Percentiles rank a stretch among this genome's conserved stretches.
Conservation (phyloP, 345 rosid genomes). For the Eucalyptus polyanthemos region DNA sequence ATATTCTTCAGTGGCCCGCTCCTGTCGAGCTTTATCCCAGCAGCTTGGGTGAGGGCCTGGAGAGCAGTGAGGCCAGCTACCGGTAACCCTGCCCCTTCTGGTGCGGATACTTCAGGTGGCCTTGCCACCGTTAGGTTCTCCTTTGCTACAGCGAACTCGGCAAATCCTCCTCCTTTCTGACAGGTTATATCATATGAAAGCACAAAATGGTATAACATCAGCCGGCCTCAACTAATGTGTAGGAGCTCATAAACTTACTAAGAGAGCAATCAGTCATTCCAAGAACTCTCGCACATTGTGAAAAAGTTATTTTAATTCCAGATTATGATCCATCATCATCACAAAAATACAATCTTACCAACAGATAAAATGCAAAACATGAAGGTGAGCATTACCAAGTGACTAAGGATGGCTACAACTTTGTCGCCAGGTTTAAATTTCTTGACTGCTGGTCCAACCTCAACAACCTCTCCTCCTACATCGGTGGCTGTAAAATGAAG, state of each 20-base stretch:
- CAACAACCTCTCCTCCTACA: slow-evolving; percentile 22
- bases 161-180: slow-evolving; percentile 45
- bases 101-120: slow-evolving; percentile 57
- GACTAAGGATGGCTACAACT: slow-evolving; percentile 13
- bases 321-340: neutral
- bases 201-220: neutral
- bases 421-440: slow-evolving; percentile 17
- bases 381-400: neutral
- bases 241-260: neutral
- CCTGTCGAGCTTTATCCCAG: slow-evolving; percentile 59
- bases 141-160: slow-evolving; percentile 54
- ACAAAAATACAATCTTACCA: neutral
- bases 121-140: slow-evolving; percentile 40
- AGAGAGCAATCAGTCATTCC: neutral
- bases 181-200: neutral
- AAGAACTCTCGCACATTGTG: neutral
- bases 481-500: slow-evolving; percentile 6
- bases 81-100: slow-evolving; percentile 54
- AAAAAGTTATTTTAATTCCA: neutral
- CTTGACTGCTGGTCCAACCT: slow-evolving; percentile 15
- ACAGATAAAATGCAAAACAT: neutral
- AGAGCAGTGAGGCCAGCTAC: slow-evolving; percentile 67
- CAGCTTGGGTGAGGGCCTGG: slow-evolving; percentile 41
- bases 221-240: neutral
- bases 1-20: slow-evolving; percentile 42